Percentiles rank a stretch among this genome's conserved stretches.
These are phyloP conservation scores for Cucumis cinereus DNA, from an alignment of 306 rosid species.

Conservation along the genomic window DNA sequence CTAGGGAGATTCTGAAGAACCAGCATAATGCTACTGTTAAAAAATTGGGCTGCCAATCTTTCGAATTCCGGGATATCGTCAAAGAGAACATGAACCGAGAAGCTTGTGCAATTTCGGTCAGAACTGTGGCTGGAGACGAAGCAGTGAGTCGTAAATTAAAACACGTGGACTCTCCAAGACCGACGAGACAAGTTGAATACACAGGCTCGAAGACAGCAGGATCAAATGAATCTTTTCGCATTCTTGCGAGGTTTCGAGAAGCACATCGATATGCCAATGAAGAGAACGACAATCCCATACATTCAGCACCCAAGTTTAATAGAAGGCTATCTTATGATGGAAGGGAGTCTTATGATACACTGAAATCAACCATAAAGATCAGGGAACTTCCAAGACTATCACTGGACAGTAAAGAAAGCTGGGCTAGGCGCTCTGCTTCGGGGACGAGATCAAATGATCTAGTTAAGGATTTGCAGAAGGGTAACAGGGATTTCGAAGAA, in stretches of 20 bases:
- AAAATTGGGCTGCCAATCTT: conserved; percentile 15
- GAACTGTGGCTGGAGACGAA: conserved; percentile 33
- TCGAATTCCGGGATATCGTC: conserved; percentile 29
- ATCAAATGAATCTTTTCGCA: conserved; percentile 30
- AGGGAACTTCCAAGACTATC: conserved; percentile 83
- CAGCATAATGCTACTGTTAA: conserved; percentile 13
- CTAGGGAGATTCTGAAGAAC: conserved; percentile 19
- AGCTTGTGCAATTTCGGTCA: conserved; percentile 37
- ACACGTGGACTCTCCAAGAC: conserved; percentile 78
- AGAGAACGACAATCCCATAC: conserved; percentile 11
- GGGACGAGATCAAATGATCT: conserved; percentile 31
- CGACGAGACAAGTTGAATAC: conserved; percentile 23
- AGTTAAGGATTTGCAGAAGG: conserved; percentile 30
- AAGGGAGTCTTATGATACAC: conserved; percentile 34
- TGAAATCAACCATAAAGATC: conserved; percentile 37
- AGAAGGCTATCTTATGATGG: conserved; percentile 76
- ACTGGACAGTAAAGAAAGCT: conserved; percentile 64
- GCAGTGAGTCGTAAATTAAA: conserved; percentile 31
- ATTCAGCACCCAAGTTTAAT: conserved; percentile 12
- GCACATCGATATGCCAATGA: conserved; percentile 28
- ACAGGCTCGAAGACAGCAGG: neutral
- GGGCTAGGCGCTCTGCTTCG: conserved; percentile 23
- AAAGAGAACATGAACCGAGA: conserved; percentile 47
- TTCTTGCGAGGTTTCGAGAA: conserved; percentile 29
- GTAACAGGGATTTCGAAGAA: conserved; percentile 25